Evolutionary conservation across 176 grass and related monocot genomes (phyloP).

Genomic region (Lolium rigidum): DNA sequence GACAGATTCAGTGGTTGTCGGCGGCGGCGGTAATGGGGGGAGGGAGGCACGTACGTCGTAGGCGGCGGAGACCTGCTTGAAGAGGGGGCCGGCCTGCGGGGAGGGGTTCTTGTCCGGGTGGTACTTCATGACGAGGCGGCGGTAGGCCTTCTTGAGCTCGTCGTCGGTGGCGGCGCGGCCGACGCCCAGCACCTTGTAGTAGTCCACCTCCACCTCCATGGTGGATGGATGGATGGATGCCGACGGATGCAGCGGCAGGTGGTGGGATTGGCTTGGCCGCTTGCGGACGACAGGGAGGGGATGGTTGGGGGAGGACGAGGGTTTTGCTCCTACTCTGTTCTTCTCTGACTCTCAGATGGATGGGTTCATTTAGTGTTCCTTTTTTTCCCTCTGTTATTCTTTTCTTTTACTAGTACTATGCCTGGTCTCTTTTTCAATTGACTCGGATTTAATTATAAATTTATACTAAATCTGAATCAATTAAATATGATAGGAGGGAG

Average conservation of each 20-base stretch:
- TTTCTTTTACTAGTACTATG: neutral
- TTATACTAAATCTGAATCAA: no score
- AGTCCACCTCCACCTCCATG: slow-evolving; percentile 75
- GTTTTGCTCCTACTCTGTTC: slow-evolving; percentile 15
- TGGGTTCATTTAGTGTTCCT: neutral
- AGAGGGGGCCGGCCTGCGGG: slow-evolving; percentile 67
- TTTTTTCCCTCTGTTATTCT: neutral
- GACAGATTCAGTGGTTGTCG: neutral
- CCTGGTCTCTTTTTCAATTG: no score
- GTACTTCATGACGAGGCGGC: slow-evolving; percentile 79
- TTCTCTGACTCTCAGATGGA: neutral
- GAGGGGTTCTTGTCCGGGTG: slow-evolving; percentile 85
- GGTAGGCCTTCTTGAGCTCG: slow-evolving; percentile 79
- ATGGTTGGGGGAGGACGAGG: neutral
- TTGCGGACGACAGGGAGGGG: neutral
- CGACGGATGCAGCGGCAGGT: neutral
- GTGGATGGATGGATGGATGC: slow-evolving; percentile 1
- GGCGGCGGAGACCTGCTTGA: slow-evolving; percentile 83
- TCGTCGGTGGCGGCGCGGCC: slow-evolving; percentile 73
- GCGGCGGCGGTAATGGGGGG: neutral
- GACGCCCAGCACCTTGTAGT: slow-evolving; percentile 81
- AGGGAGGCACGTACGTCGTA: slow-evolving; percentile 59
- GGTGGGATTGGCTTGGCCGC: neutral
- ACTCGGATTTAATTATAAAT: no score
- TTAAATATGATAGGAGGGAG: no score